Base-by-base conservation (phyloP, 2,329 filamentous ascomycete genomes). In the Periconia macrospinosa region DNA sequence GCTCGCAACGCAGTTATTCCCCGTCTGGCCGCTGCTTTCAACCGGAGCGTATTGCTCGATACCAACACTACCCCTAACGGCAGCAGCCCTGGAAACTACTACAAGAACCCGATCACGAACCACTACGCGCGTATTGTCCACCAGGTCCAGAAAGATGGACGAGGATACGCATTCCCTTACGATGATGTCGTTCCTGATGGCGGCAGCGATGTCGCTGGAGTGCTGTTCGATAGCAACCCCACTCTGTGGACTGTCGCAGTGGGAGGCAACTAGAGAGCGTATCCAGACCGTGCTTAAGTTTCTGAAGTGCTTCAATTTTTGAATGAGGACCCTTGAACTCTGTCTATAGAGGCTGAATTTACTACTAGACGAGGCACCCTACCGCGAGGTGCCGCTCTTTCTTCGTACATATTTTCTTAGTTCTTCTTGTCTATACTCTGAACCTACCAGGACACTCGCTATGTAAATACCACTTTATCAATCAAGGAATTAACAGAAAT, bases 11-110 rank as follows among this genome's bases (percentile, higher is more conserved):
- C 86, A 41, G 82, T 92, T 52, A 86, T 86, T 9, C 88, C 91
- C 0, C 81, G 90, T n/a, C 75, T 94, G 14, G 83, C 87, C 0
- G 90, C 90, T 1, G 89, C 87, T 1, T 84, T 93, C 65, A 91
- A 92, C 73, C 82, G 90, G 19, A 86, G 83, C 33, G 92, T 88
- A 11, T 73, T 94, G 55, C 66, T 94, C 6, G 70, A 64, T 41
- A 60, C 72, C 9, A 71, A 75, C 13, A 64, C 57, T 66, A 78
- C 64, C 69, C 78, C 49, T 56, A 75, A 70, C 50, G 69, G 67
- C 23, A 66, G 63, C n/a, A 57, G 57, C 19, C 63, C 67, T 9
- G 50, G 52, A 6, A 52, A 61, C 30, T 76, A 75, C 49, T 75
- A 76, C 53, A 62, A 62, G 42, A 65, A 76, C 53, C 47, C 55